Base-by-base conservation (phyloP, 257 asterid species). In the Avicennia marina region DNA sequence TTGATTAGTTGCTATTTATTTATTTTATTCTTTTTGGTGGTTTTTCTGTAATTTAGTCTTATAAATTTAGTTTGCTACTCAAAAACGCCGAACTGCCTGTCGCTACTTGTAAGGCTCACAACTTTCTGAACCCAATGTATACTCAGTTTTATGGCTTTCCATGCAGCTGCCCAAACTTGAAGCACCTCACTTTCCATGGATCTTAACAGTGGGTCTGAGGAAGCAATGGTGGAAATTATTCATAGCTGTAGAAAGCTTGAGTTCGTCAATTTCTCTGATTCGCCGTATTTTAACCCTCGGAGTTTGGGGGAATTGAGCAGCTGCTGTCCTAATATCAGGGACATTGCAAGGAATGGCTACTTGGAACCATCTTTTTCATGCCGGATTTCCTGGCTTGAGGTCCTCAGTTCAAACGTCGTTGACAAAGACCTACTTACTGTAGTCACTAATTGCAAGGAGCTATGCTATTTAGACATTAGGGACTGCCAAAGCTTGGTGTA, bases 111-210 rank as follows among this genome's bases (percentile, higher is more conserved):
- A n/a, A n/a, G n/a, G n/a, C n/a, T n/a, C n/a, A n/a, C n/a, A n/a
- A n/a, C n/a, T n/a, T n/a, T n/a, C n/a, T n/a, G n/a, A n/a, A n/a
- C n/a, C n/a, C n/a, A n/a, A n/a, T 1, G n/a, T 25, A 8, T 4
- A 16, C n/a, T 19, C 51, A 31, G 12, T 19, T 62, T 38, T 24
- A n/a, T 27, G 42, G 26, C 43, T 7, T 44, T 38, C 54, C 29
- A 38, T 42, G 63, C 63, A 73, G 80, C 54, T 79, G 80, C 51
- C 80, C 78, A 17, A 76, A 76, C 43, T 65, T 79, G 72, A 76
- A 71, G 53, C 76, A 73, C 70, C 20, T 79, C 24, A 76, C 81
- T 3, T 76, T 79, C 64, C 86, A 76, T 64, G 80, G 86, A 70
- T 79, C 86, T 42, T 19, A n/a, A 40, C 53, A 15, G 44, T 70